Evolutionary conservation across 225 moss, liverwort and hornwort species (phyloP), one percentile per base, ranked within the genome.

Genomic region (Marchantia polymorpha): DNA sequence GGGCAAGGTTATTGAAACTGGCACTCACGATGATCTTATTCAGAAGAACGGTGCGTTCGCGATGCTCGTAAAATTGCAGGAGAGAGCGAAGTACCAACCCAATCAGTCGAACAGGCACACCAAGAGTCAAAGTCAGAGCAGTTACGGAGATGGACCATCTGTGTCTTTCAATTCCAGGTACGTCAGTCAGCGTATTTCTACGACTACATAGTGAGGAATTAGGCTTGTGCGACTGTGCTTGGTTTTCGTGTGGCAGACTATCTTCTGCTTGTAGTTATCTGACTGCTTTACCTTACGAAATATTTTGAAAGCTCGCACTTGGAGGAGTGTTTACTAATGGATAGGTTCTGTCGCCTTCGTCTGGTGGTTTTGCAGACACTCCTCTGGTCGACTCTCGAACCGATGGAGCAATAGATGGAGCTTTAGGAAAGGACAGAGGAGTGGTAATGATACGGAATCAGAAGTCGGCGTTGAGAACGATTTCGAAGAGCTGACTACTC

Each of bases 391-490:
- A 15, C 72, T 84, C 48, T 87, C 87, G 0, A 78, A 53, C 26
- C 84, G 82, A 59, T 65, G 81, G 75, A 82, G 87, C 77, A 81
- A 73, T 59, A 78, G 77, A 52, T 83, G 87, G 87, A 85, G 83
- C 47, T 80, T 83, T 56, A 55, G 23, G 64, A 84, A 73, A 55
- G 83, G 82, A 58, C 53, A 72, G 25, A 68, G 84, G 10, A 83
- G 84, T 63, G 86, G 78, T 46, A 84, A 84, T 78, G 94, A 96
- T 73, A 87, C 92, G 53, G 94, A 96, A 82, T 82, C 90, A 19
- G 96, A 96, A 52, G 87, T 82, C 61, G 91, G 91, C 80, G 85
- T 87, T 55, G 92, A 85, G 69, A 78, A 84, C 25, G 94, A 92
- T 22, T 76, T 84, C 15, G 91, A 91, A 64, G 79, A 48, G 54